Conservation (phyloP, 2,329 filamentous ascomycete species). For the Arthrobotrys pseudoclavata region DNA sequence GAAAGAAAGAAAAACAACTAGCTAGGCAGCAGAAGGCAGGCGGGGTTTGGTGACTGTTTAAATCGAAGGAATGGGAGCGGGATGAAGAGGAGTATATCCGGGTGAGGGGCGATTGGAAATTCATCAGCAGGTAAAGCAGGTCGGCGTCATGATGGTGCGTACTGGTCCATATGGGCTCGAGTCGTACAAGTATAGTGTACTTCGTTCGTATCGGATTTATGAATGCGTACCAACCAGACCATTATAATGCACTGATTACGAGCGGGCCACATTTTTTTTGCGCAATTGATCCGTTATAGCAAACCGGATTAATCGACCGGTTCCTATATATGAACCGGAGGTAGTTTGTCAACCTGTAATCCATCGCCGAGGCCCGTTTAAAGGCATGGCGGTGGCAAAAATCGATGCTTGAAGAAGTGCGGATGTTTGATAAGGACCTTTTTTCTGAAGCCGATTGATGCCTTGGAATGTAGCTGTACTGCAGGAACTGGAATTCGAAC, state of each 20-base stretch:
- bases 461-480: constrained; percentile 10
- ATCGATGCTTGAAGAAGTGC: not conserved
- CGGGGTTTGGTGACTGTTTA: constrained; percentile 5
- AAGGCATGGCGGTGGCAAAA: constrained; percentile 2
- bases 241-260: constrained; percentile 17
- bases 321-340: not conserved
- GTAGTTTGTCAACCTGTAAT: not conserved
- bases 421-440: not conserved
- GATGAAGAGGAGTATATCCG: not conserved
- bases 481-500: constrained; percentile 26
- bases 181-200: constrained; percentile 20
- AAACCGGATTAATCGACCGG: constrained; percentile 1
- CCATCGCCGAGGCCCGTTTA: not conserved
- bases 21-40: constrained; percentile 9
- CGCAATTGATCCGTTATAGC: constrained; percentile 5
- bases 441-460: not conserved
- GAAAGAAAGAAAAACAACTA: not conserved
- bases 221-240: not conserved
- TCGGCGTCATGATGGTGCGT: constrained; percentile 27
- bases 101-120: not conserved
- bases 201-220: constrained; percentile 15
- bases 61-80: not conserved
- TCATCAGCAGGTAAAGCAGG: not conserved
- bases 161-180: not conserved
- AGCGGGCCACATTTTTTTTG: constrained; percentile 12